A percentile compares a stretch with the other conserved stretches of the same genome.
phyloP scores from a whole-genome alignment of 2,329 filamentous ascomycete genomes.

The Endoconidiophora polonica region DNA sequence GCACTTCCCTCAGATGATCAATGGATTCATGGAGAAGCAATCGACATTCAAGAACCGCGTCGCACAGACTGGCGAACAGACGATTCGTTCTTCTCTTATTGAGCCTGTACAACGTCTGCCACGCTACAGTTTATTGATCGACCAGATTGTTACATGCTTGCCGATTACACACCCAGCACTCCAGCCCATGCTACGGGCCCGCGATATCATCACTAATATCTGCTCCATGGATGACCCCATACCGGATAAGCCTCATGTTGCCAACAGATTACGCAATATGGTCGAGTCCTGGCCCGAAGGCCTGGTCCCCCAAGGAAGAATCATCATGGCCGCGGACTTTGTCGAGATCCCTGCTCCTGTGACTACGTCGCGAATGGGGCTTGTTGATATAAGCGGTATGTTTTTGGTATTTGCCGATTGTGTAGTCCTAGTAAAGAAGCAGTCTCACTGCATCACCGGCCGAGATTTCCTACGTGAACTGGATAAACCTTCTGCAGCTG shows the following conservation, averaged over 20 bases:
- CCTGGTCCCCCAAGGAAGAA: slow-evolving; percentile 56
- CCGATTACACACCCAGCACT: slow-evolving; percentile 76
- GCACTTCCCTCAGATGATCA: slow-evolving; percentile 67
- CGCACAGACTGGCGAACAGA: slow-evolving; percentile 74
- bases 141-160: slow-evolving; percentile 77
- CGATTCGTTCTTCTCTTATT: slow-evolving; percentile 78
- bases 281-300: slow-evolving; percentile 61
- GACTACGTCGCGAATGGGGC: slow-evolving; percentile 7
- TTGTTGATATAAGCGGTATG: slow-evolving; percentile 37
- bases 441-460: slow-evolving; percentile 46
- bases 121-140: slow-evolving; percentile 88
- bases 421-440: slow-evolving; percentile 60
- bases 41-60: slow-evolving; percentile 72
- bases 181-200: slow-evolving; percentile 65
- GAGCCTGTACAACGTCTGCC: slow-evolving; percentile 91
- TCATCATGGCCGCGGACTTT: slow-evolving; percentile 70
- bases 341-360: slow-evolving; percentile 63
- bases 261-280: slow-evolving; percentile 58
- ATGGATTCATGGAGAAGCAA: slow-evolving; percentile 59
- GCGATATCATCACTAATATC: slow-evolving; percentile 90
- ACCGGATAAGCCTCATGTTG: slow-evolving; percentile 55
- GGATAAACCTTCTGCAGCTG: slow-evolving; percentile 57
- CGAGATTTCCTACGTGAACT: slow-evolving; percentile 69
- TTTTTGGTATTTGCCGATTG: slow-evolving; percentile 75
- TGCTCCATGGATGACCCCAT: slow-evolving; percentile 71